These are phyloP conservation scores for Sphaerulina musiva DNA, from an alignment of 2,329 filamentous ascomycete genomes.

Conservation along the genomic window DNA sequence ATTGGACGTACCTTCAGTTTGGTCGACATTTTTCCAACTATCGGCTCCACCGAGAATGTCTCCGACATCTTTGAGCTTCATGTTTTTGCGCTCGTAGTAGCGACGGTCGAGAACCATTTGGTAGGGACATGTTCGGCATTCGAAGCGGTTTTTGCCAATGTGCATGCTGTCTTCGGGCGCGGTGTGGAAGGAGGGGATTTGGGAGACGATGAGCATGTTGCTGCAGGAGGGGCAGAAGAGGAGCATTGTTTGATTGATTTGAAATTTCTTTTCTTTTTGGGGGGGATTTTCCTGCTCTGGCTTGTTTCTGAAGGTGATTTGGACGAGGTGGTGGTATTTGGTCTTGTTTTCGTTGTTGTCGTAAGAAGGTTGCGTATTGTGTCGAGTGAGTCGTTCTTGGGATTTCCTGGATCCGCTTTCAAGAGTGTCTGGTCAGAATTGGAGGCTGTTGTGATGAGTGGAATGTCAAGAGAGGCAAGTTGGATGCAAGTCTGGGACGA, in stretches of 20 bases:
- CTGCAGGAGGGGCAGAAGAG: slow-evolving; percentile 69
- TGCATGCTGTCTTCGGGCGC: slow-evolving; percentile 35
- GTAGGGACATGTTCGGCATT: slow-evolving; percentile 93
- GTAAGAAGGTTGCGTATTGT: background rate
- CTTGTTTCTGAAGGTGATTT: background rate
- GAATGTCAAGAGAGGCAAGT: too few species aligned
- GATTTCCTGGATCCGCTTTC: background rate
- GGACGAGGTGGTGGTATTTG: too few species aligned
- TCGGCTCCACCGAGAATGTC: slow-evolving; percentile 83
- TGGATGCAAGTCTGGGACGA: too few species aligned
- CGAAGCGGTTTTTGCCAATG: slow-evolving; percentile 66
- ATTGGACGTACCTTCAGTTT: slow-evolving; percentile 52
- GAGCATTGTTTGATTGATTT: background rate
- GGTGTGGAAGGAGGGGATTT: slow-evolving; percentile 34
- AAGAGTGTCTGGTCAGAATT: background rate
- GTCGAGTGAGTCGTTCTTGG: background rate
- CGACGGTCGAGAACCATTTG: slow-evolving; percentile 73
- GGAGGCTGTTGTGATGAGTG: background rate
- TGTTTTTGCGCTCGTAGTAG: slow-evolving; percentile 72
- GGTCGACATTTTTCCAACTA: slow-evolving; percentile 87
- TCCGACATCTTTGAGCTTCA: slow-evolving; percentile 80
- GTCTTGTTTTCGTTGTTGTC: too few species aligned
- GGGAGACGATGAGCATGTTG: slow-evolving; percentile 72
- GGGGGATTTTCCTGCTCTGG: slow-evolving; percentile 1
- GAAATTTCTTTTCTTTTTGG: slow-evolving; percentile 36